Conservation (phyloP, 139 green algal species). For the Axilococcus clingmanii region DNA sequence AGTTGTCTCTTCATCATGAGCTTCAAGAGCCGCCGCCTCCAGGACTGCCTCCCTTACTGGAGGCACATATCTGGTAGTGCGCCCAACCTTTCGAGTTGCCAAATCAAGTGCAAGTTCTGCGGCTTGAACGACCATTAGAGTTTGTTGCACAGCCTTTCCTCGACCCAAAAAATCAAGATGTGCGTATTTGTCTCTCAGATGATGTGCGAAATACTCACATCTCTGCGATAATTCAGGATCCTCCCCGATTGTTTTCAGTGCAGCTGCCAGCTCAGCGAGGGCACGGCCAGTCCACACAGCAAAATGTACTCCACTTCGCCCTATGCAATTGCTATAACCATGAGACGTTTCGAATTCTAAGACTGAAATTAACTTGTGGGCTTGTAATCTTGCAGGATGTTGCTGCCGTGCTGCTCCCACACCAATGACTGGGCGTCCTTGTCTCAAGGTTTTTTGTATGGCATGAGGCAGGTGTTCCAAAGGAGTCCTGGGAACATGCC, state of each 20-base stretch:
- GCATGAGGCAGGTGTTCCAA: not conserved
- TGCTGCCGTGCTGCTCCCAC: not conserved
- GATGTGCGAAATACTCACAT: too few relatives aligned
- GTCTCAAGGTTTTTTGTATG: not conserved
- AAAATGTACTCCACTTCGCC: slow-evolving; percentile 3
- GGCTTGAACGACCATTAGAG: too few relatives aligned
- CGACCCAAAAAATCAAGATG: too few relatives aligned
- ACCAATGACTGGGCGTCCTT: not conserved
- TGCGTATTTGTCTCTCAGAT: too few relatives aligned
- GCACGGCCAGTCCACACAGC: not conserved
- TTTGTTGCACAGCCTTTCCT: too few relatives aligned
- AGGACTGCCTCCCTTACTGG: not conserved
- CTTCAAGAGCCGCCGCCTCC: not conserved
- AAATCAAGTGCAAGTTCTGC: too few relatives aligned
- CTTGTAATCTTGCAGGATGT: not conserved
- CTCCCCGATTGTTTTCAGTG: not conserved
- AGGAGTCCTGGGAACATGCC: not conserved
- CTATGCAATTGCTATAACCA: not conserved
- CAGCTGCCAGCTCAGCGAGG: not conserved
- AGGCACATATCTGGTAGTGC: too few relatives aligned
- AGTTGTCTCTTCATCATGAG: slow-evolving; percentile 2
- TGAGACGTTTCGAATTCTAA: not conserved
- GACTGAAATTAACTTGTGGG: too few relatives aligned
- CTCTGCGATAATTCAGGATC: too few relatives aligned
- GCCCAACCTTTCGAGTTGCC: too few relatives aligned